Evolutionary conservation across 345 rosid genomes (phyloP).

Genomic region (Gossypium arboreum): DNA sequence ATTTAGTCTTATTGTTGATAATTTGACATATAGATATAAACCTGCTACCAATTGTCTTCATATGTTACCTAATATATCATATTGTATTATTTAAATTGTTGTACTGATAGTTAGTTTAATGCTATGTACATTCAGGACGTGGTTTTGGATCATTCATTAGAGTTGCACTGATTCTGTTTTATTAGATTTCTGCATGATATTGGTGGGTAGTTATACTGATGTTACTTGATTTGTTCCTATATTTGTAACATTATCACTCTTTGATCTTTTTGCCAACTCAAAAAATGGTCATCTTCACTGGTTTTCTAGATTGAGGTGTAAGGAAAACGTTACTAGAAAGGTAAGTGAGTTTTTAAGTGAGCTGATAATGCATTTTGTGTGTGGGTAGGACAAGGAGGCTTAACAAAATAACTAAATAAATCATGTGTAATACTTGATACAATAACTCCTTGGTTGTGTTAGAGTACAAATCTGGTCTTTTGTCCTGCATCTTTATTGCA

Average conservation of each 20-base stretch:
- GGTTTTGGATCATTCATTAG: not conserved
- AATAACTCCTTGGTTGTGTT: conserved; percentile 8
- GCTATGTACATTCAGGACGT: too few relatives aligned
- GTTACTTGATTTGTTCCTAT: not conserved
- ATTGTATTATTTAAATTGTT: too few relatives aligned
- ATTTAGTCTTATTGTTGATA: too few relatives aligned
- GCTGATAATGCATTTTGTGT: conserved; percentile 1
- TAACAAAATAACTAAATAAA: not conserved
- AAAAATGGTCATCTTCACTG: conserved; percentile 1
- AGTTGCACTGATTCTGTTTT: not conserved
- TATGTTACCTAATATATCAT: too few relatives aligned
- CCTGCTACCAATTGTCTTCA: too few relatives aligned
- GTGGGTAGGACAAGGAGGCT: not conserved
- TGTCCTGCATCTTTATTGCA: not conserved
- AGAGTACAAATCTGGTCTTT: not conserved
- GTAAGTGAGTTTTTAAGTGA: conserved; percentile 1
- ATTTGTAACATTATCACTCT: not conserved
- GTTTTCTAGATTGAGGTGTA: not conserved
- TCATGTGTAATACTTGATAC: not conserved
- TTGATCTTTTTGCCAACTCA: not conserved
- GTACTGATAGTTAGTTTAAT: too few relatives aligned
- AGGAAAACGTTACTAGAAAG: not conserved
- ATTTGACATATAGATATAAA: too few relatives aligned
- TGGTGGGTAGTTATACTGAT: not conserved
- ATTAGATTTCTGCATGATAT: not conserved